Base-by-base conservation (phyloP, 2,329 filamentous ascomycete genomes). In the Colletotrichum sp. region DNA sequence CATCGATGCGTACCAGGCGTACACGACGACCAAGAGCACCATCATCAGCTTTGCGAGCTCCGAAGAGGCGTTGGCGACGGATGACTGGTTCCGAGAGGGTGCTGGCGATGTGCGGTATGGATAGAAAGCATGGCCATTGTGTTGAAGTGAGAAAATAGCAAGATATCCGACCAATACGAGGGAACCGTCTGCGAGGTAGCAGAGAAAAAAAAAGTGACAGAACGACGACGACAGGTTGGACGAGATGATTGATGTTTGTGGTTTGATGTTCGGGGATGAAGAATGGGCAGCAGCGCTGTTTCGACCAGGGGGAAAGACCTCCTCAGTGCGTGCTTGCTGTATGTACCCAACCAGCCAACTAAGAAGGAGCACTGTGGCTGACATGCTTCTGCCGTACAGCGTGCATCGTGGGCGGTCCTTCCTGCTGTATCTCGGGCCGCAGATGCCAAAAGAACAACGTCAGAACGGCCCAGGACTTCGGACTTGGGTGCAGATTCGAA, bases 31-130 rank as follows among this genome's bases (percentile, higher is more conserved):
- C 15, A 94, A 93, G 85, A 94, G 92, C 80, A 93, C 91, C 0
- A 90, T 94, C 34, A 89, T 95, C 77, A 95, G 94, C 81, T 95
- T 93, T 79, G 93, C 91, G 0, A 87, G 88, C 0, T 84, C 84
- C 0, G 88, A 90, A 68, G 90, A 92, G 79, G 81, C 85, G 0
- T 79, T 90, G 24, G 86, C 84, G 15, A 85, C 84, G 4, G 92
- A 94, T 49, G 92, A 93, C 76, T 95, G 93, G 93, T 95, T 95
- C 81, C 87, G 88, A 65, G 92, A 93, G 71, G 89, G 87, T 3
- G 81, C 84, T 2, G 88, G 85, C 0, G 83, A 89, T 62, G 93
- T 94, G 4, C 84, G 92, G 78, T 94, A 94, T 82, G 92, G 92
- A 1, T 93, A 77, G 69, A 34, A 39, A 39, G 36, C 15, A 39